Evolutionary conservation across 768 basidiomycete species (phyloP), one percentile per base, ranked within the genome.

Genomic region (Gloeopeniophorella convolvens): DNA sequence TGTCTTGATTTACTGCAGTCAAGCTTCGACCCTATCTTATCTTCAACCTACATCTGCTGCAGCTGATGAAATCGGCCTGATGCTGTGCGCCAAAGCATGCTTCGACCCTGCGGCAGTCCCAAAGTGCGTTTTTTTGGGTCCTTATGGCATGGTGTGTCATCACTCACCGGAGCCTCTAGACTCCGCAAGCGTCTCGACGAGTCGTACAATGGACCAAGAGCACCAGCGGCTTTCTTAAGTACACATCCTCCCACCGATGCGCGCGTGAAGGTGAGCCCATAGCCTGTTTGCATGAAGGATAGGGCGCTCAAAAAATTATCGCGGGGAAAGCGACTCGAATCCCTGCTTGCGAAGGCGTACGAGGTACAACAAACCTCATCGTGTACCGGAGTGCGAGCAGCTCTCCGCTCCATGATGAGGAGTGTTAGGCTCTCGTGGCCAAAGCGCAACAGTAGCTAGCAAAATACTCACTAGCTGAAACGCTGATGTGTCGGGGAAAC

Each of bases 61-160:
- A 90, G 94, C 94, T 31, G 94, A 97, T 63, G 74, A 79, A 23
- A 85, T 98, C 43, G 94, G 95, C 7, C 65, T 97, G 39, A 75
- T 75, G 6, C 72, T 97, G 23, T 85, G 85, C 70, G 75, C 89
- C 42, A 76, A 74, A 57, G 94, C 92, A 0, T 98, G 94, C 67
- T 97, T 80, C 63, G 78, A 97, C 61, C 93, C 94, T 0, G 69
- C 65, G 15, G 86, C 83, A 18, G 78, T 88, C 3, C 80, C 86
- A 12, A 72, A 75, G 90, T 92, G 60, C 58, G 78, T 65, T 4
- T 45, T 23, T 42, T 27, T 15, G 41, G 21, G 13, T 16, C 20
- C 41, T 31, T 11, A 18, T 18, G 18, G 6, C 44, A n/a, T n/a
- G n/a, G n/a, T 27, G 13, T 31, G 2, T 44, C 6, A 10, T 33